A percentile compares a stretch with the other conserved stretches of the same genome.
phyloP scores from a whole-genome alignment of 2,329 filamentous ascomycete species.

The Herpotrichia juniperi region DNA sequence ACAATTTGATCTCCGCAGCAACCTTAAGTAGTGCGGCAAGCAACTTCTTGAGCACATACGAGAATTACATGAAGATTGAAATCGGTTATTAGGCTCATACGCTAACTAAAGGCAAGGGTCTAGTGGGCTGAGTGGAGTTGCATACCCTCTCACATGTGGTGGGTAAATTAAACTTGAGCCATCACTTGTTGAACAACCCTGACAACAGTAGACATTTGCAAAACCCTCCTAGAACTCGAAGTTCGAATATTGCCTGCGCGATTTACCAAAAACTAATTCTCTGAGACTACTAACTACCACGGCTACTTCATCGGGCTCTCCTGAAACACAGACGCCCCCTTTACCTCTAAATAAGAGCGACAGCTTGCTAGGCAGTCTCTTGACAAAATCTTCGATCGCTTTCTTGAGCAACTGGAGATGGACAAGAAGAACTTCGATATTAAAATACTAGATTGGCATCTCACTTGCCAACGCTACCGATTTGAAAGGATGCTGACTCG shows the following conservation, averaged over 20 bases:
- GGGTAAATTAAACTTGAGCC: slow-evolving; percentile 52
- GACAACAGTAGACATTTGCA: slow-evolving; percentile 58
- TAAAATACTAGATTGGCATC: slow-evolving; percentile 43
- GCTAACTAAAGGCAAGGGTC: slow-evolving; percentile 58
- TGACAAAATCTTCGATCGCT: slow-evolving; percentile 38
- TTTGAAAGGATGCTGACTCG: slow-evolving; percentile 49
- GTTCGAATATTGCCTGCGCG: slow-evolving; percentile 68
- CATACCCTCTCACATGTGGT: too few relatives aligned
- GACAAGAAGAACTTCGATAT: slow-evolving; percentile 46
- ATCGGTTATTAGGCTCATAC: slow-evolving; percentile 70
- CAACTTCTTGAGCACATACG: slow-evolving; percentile 61
- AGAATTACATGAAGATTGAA: slow-evolving; percentile 65
- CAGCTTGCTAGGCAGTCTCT: slow-evolving; percentile 53
- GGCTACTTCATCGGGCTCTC: slow-evolving; percentile 67
- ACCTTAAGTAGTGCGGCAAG: slow-evolving; percentile 35
- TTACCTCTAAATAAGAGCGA: slow-evolving; percentile 43
- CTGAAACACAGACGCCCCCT: slow-evolving; percentile 5
- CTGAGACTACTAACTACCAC: slow-evolving; percentile 56
- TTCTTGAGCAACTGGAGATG: slow-evolving; percentile 40
- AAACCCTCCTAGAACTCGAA: slow-evolving; percentile 57
- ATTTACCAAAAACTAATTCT: slow-evolving; percentile 50
- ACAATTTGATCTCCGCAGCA: neutral
- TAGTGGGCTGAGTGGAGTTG: slow-evolving; percentile 70
- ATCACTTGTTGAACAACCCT: neutral
- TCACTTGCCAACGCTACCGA: slow-evolving; percentile 46